phyloP scores from a whole-genome alignment of 2,329 filamentous ascomycete species.

The Apiospora rasikravindrae region DNA sequence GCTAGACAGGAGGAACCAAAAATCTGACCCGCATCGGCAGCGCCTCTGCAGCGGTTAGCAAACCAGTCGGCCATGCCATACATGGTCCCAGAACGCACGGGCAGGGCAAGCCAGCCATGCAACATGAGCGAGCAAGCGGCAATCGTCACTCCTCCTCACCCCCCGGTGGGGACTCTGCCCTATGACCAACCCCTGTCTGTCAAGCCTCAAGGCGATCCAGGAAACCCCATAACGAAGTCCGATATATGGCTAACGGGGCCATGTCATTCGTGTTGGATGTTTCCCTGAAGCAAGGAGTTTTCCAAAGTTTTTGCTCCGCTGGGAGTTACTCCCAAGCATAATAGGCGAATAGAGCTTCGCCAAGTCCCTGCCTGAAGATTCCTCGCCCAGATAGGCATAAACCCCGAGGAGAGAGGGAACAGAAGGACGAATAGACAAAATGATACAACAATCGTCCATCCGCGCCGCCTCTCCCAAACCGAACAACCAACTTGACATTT shows the following conservation, averaged over 20 bases:
- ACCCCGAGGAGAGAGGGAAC: not conserved
- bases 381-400: not conserved
- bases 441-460: not conserved
- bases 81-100: constrained; percentile 1
- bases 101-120: not conserved
- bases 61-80: not conserved
- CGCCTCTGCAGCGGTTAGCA: constrained; percentile 15
- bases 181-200: not conserved
- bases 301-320: not conserved
- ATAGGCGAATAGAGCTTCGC: not conserved
- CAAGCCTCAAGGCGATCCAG: not conserved
- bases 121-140: not conserved
- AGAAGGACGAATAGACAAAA: not conserved
- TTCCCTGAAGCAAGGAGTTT: constrained; percentile 9
- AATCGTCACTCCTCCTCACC: not conserved
- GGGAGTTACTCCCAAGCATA: not conserved
- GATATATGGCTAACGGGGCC: not conserved
- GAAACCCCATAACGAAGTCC: not conserved
- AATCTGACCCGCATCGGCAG: not conserved
- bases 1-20: not conserved
- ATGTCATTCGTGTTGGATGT: not conserved
- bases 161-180: not conserved
- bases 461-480: not conserved
- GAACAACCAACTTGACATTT: constrained; percentile 5
- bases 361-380: not conserved